phyloP scores from a whole-genome alignment of 2,329 filamentous ascomycete genomes.

The Falciphora oryzae region DNA sequence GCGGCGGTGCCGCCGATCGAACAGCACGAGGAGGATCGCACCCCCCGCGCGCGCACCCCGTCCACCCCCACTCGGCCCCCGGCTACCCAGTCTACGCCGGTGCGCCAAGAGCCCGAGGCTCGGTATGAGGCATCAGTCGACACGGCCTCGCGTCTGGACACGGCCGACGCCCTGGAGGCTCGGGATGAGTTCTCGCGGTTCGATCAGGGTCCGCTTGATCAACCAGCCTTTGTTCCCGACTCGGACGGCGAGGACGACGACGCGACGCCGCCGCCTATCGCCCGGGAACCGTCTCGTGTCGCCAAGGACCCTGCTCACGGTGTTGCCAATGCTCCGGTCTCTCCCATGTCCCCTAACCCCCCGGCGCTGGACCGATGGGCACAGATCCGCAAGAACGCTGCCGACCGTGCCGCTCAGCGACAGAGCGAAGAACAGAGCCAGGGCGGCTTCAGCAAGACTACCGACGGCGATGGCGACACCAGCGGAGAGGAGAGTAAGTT shows the following conservation, averaged over 20 bases:
- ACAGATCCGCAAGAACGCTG: slow-evolving; percentile 91
- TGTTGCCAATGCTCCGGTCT: slow-evolving; percentile 14
- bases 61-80: slow-evolving; percentile 19
- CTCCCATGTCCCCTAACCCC: slow-evolving; percentile 22
- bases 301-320: slow-evolving; percentile 18
- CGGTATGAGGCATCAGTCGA: slow-evolving; percentile 40
- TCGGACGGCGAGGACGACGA: slow-evolving; percentile 43
- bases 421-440: slow-evolving; percentile 60
- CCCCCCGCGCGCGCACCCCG: slow-evolving; percentile 13
- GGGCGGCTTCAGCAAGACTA: slow-evolving; percentile 48
- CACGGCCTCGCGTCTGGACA: slow-evolving; percentile 54
- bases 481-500: slow-evolving; percentile 89
- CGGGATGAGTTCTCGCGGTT: slow-evolving; percentile 61
- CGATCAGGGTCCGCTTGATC: slow-evolving; percentile 86
- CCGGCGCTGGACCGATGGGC: slow-evolving; percentile 79
- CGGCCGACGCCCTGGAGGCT: slow-evolving; percentile 52
- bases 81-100: slow-evolving; percentile 11
- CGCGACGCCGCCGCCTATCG: slow-evolving; percentile 46
- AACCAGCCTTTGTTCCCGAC: slow-evolving; percentile 72
- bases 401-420: slow-evolving; percentile 65
- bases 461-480: slow-evolving; percentile 75
- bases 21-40: slow-evolving; percentile 16
- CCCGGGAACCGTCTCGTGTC: slow-evolving; percentile 31
- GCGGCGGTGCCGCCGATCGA: slow-evolving; percentile 21
- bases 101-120: slow-evolving; percentile 22